These are phyloP conservation scores for Begonia loranthoides DNA, from an alignment of 306 rosid species.

Conservation along the genomic window DNA sequence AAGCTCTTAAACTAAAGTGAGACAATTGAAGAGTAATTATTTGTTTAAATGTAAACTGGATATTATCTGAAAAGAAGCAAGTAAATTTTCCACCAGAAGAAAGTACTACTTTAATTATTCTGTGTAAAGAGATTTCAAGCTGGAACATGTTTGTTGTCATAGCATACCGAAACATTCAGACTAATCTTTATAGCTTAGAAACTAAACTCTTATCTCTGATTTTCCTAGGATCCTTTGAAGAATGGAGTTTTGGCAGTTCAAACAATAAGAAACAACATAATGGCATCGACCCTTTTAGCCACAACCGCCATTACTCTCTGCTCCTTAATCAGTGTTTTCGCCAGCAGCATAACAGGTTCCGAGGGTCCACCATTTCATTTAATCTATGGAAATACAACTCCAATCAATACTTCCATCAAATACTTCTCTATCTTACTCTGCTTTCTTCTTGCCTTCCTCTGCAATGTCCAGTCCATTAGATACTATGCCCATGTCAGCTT, in stretches of 20 bases:
- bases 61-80: too few species aligned
- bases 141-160: too few species aligned
- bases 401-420: slow-evolving; percentile 29
- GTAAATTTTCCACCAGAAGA: too few species aligned
- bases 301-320: slow-evolving; percentile 75
- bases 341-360: slow-evolving; percentile 26
- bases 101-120: too few species aligned
- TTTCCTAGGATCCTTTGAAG: slow-evolving; percentile 69
- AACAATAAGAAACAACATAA: slow-evolving; percentile 76
- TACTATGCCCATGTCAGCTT: slow-evolving; percentile 79
- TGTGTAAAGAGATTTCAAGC: too few species aligned
- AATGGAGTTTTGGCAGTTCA: slow-evolving; percentile 72
- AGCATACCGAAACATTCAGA: too few species aligned
- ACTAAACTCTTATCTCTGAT: neutral
- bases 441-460: slow-evolving; percentile 75
- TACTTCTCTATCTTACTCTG: slow-evolving; percentile 52
- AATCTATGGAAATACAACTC: slow-evolving; percentile 52
- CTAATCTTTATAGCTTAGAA: too few species aligned
- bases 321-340: slow-evolving; percentile 69
- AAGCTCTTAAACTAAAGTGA: too few species aligned
- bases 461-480: slow-evolving; percentile 78
- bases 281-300: slow-evolving; percentile 77
- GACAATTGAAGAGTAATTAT: too few species aligned
- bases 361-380: slow-evolving; percentile 20
- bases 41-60: too few species aligned